Evolutionary conservation across 768 basidiomycete genomes (phyloP), one percentile per base, ranked within the genome.

Genomic region (Mycena vitilis): DNA sequence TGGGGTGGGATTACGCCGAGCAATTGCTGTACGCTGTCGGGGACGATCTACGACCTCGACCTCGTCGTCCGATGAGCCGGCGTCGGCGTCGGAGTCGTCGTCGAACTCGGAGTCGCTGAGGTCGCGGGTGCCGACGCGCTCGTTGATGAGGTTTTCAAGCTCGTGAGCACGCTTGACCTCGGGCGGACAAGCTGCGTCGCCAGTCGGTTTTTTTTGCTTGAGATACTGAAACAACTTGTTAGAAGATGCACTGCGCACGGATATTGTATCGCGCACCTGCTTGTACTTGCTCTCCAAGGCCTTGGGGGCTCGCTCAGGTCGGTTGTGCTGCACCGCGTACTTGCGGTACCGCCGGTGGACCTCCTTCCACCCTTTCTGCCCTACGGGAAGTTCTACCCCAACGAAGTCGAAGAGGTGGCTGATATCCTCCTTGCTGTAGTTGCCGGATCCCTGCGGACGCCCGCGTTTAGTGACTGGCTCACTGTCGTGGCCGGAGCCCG

Each of bases 181-280:
- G 22, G 47, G 22, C n/a, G 47, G 47, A 48, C 47, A 48, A 22
- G n/a, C 47, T 22, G 47, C 47, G 13, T 48, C 22, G 47, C 47
- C 47, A 48, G 47, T 48, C n/a, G 47, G 47, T 48, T 48, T 48
- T n/a, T 48, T 48, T n/a, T 22, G 47, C 47, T 48, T 48, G 47
- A 48, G 47, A 13, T 22, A 48, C 47, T 48, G 47, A 7, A 48
- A n/a, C 4, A 48, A 48, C 23, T 48, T n/a, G 22, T 20, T 22
- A n/a, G n/a, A 48, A 20, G 22, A 48, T 48, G 22, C 20, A 48
- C n/a, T 48, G 47, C n/a, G n/a, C 8, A 48, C n/a, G n/a, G 22
- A n/a, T 4, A 48, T 22, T 4, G 22, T 20, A 48, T n/a, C 47
- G 22, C 47, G 47, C 47, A 48, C 47, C 47, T n/a, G n/a, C 22